Conservation (phyloP, 495 filamentous ascomycete genomes). For the Delitschia confertaspora region DNA sequence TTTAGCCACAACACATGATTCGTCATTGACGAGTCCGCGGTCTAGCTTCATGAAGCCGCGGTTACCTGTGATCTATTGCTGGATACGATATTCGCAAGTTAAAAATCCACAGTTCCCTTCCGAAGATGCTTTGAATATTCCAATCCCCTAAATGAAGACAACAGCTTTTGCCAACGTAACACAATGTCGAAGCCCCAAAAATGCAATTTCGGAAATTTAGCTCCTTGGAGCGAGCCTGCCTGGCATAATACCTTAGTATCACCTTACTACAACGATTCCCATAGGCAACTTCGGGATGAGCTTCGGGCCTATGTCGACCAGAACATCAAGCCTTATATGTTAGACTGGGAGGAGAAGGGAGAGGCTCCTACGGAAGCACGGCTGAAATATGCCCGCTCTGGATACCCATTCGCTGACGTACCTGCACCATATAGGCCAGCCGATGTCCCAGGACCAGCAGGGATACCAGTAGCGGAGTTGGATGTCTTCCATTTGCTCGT, state of each 20-base stretch:
- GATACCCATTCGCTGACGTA: constrained; percentile 34
- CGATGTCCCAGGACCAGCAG: constrained; percentile 30
- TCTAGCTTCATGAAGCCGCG: too few species aligned
- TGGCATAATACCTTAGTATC: constrained; percentile 34
- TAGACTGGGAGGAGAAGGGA: constrained; percentile 35
- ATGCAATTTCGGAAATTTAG: constrained; percentile 29
- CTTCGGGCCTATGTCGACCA: constrained; percentile 31
- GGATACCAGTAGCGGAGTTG: constrained; percentile 31
- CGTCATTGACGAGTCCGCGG: too few species aligned
- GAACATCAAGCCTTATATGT: constrained; percentile 30
- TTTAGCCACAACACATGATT: too few species aligned
- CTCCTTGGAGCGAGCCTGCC: constrained; percentile 34
- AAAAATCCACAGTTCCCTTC: too few species aligned
- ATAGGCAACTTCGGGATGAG: constrained; percentile 27
- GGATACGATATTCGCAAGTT: too few species aligned
- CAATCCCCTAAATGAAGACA: too few species aligned
- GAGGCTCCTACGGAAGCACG: constrained; percentile 29
- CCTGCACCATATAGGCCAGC: constrained; percentile 30
- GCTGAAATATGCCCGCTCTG: constrained; percentile 29
- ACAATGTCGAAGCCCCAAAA: constrained; percentile 7
- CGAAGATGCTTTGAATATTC: too few species aligned
- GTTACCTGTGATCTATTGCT: too few species aligned
- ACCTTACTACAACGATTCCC: constrained; percentile 35
- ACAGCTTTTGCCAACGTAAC: too few species aligned
- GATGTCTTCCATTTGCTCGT: constrained; percentile 35